A percentile compares a stretch with the other conserved stretches of the same genome.
Evolutionary conservation across 257 asterid species (phyloP).

Genomic region (Solanum peruvianum): DNA sequence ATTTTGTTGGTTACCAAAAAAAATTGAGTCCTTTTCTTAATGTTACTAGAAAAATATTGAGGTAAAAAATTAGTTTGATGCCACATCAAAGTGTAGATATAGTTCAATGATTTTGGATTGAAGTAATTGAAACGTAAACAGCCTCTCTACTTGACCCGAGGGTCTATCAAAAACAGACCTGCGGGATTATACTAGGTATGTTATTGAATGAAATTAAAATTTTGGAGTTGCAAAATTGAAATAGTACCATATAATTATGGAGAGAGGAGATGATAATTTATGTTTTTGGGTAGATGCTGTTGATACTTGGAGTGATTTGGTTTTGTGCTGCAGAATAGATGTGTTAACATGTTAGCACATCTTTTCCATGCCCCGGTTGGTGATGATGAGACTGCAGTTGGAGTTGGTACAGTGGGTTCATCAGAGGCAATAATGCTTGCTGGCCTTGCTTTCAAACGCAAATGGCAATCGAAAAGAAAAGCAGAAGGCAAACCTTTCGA

Average conservation of each 20-base stretch:
- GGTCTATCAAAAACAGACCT: background rate
- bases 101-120: background rate
- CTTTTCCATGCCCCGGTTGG: constrained; percentile 63
- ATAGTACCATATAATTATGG: background rate
- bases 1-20: too few relatives aligned
- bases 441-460: constrained; percentile 78
- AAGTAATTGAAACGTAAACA: background rate
- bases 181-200: background rate
- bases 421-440: constrained; percentile 88
- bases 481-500: constrained; percentile 43
- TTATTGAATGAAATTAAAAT: background rate
- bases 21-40: background rate
- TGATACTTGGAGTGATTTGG: background rate
- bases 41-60: background rate
- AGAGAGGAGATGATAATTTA: background rate
- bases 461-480: constrained; percentile 65
- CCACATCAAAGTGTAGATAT: background rate
- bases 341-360: constrained; percentile 74
- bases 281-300: background rate
- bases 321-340: constrained; percentile 43
- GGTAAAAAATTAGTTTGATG: background rate
- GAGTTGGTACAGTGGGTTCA: constrained; percentile 81
- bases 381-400: constrained; percentile 44
- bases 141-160: background rate
- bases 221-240: background rate